A percentile compares a stretch with the other conserved stretches of the same genome.
These are phyloP conservation scores for Oxyria digyna DNA, from an alignment of 148 eudicot genomes.

Conservation along the genomic window DNA sequence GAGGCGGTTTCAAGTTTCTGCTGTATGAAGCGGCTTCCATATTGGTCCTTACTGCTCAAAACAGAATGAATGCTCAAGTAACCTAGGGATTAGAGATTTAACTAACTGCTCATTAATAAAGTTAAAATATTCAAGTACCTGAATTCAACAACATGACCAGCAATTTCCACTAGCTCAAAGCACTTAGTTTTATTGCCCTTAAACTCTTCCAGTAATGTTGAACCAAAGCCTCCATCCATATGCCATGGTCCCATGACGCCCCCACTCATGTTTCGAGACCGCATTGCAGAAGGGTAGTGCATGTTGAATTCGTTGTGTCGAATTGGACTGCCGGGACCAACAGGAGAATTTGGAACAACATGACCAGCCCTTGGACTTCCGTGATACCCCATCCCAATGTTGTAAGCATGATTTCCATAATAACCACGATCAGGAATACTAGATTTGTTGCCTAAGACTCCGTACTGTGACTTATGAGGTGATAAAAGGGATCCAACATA, in stretches of 20 bases:
- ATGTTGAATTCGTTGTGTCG: slow-evolving; percentile 62
- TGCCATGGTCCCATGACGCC: slow-evolving; percentile 81
- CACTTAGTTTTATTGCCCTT: slow-evolving; percentile 78
- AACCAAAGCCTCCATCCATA: slow-evolving; percentile 55
- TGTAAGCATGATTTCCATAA: slow-evolving; percentile 60
- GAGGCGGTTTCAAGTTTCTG: slow-evolving; percentile 98
- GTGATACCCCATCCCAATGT: slow-evolving; percentile 79
- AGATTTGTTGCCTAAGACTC: slow-evolving; percentile 39
- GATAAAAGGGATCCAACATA: slow-evolving; percentile 56
- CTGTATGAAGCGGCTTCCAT: slow-evolving; percentile 98
- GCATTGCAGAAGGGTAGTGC: slow-evolving; percentile 34
- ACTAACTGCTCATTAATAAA: not conserved
- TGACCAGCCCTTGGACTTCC: slow-evolving; percentile 80
- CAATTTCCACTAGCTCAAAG: slow-evolving; percentile 88
- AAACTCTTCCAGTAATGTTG: slow-evolving; percentile 87
- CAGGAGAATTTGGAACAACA: slow-evolving; percentile 59
- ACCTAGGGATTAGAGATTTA: not conserved
- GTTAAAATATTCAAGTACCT: slow-evolving; percentile 30
- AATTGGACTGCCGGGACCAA: slow-evolving; percentile 78
- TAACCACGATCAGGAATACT: slow-evolving; percentile 60
- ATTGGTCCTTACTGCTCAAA: slow-evolving; percentile 80
- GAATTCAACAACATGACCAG: slow-evolving; percentile 94
- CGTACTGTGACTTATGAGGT: slow-evolving; percentile 72
- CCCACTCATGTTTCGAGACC: slow-evolving; percentile 55
- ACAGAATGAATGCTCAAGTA: slow-evolving; percentile 3